Percentiles rank a stretch among this genome's conserved stretches.
phyloP scores from a whole-genome alignment of 129 eudicot genomes.

The Ambrosia artemisiifolia region DNA sequence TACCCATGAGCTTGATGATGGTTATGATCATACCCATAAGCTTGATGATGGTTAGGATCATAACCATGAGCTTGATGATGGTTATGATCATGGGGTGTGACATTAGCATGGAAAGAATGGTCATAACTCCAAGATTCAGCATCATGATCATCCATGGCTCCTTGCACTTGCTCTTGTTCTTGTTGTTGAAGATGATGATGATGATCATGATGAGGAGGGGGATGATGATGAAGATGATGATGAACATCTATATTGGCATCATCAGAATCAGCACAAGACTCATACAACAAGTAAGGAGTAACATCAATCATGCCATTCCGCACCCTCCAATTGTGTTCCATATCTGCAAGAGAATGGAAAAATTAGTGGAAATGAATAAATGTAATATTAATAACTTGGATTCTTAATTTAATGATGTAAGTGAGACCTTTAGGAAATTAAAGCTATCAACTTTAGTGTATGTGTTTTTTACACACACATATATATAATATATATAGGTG shows the following conservation, averaged over 20 bases:
- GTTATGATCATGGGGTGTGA: constrained; percentile 11
- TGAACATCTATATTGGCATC: constrained; percentile 12
- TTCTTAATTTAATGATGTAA: constrained; percentile 18
- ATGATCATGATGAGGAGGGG: neutral
- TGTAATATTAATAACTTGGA: constrained; percentile 7
- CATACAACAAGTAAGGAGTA: constrained; percentile 28
- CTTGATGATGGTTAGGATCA: constrained; percentile 2
- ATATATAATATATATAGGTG: constrained; percentile 15
- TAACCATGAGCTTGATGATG: constrained; percentile 21
- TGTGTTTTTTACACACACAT: constrained; percentile 9
- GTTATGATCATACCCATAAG: constrained; percentile 1
- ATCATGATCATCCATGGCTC: constrained; percentile 25
- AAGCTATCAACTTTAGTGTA: constrained; percentile 20
- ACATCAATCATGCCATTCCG: constrained; percentile 30
- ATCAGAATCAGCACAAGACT: constrained; percentile 37
- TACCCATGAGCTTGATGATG: neutral
- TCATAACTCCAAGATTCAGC: constrained; percentile 32
- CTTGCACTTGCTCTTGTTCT: constrained; percentile 10
- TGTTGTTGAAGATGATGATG: neutral
- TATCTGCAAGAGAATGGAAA: constrained; percentile 7
- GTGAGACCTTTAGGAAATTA: constrained; percentile 10
- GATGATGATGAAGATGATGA: constrained; percentile 1
- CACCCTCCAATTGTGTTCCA: constrained; percentile 30
- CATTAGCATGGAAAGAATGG: constrained; percentile 23
- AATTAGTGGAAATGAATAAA: neutral